Conservation (phyloP, 768 basidiomycete genomes). For the Suillus placidus region DNA sequence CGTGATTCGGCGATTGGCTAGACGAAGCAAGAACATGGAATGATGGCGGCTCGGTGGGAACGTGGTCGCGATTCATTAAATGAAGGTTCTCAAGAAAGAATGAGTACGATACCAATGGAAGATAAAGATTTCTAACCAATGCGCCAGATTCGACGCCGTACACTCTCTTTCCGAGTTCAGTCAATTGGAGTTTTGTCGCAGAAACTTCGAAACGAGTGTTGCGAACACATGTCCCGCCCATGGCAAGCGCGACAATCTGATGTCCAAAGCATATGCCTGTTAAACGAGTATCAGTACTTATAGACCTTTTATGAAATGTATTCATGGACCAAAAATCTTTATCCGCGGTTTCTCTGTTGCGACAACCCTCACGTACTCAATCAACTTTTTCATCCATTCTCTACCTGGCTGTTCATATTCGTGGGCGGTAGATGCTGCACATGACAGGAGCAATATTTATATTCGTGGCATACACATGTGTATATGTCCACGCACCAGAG, state of each 20-base stretch:
- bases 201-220: slow-evolving; percentile 86
- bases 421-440: slow-evolving; percentile 72
- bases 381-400: slow-evolving; percentile 76
- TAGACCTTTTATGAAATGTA: background rate
- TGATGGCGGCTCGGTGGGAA: slow-evolving; percentile 55
- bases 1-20: slow-evolving; percentile 61
- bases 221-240: slow-evolving; percentile 68
- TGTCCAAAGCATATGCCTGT: slow-evolving; percentile 92
- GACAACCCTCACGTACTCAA: slow-evolving; percentile 57
- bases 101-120: background rate
- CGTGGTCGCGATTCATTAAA: slow-evolving; percentile 90
- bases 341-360: slow-evolving; percentile 54
- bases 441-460: background rate
- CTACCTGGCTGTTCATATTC: slow-evolving; percentile 43
- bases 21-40: slow-evolving; percentile 72
- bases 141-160: slow-evolving; percentile 50
- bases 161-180: slow-evolving; percentile 65
- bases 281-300: slow-evolving; percentile 1
- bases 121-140: background rate
- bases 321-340: slow-evolving; percentile 66
- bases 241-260: slow-evolving; percentile 77
- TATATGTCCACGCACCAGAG: slow-evolving; percentile 57
- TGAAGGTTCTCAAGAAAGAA: slow-evolving; percentile 60
- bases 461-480: background rate
- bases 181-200: slow-evolving; percentile 65